Evolutionary conservation across 371 early-diverging fungal genomes (phyloP).

Genomic region (Phascolomyces articulosus): DNA sequence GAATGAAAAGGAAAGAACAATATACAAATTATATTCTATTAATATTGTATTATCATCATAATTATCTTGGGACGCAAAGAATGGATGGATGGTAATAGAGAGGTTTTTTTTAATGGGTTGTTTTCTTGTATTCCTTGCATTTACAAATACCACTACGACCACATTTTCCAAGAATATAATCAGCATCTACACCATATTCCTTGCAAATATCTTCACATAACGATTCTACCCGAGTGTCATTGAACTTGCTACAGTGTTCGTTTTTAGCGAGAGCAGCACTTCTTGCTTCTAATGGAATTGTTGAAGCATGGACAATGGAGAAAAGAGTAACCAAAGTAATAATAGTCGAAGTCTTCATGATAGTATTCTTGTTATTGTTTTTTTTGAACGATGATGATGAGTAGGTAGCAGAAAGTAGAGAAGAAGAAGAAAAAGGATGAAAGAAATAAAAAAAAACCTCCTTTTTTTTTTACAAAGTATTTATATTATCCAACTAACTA

Average conservation of each 20-base stretch:
- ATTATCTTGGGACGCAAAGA: too few species aligned
- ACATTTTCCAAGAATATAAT: background rate
- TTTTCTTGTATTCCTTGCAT: background rate
- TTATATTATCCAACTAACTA: too few species aligned
- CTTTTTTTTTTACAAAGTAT: too few species aligned
- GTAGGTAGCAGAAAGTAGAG: too few species aligned
- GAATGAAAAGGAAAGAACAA: background rate
- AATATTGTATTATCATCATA: too few species aligned
- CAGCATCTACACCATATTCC: background rate
- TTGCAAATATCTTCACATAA: background rate
- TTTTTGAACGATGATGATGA: too few species aligned
- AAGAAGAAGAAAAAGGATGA: background rate
- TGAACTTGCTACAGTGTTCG: background rate
- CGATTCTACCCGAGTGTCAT: background rate
- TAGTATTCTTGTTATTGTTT: too few species aligned
- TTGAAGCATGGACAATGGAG: background rate
- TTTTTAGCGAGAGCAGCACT: background rate
- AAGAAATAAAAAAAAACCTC: too few species aligned
- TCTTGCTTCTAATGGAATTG: background rate
- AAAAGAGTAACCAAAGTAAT: too few species aligned
- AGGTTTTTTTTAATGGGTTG: too few species aligned
- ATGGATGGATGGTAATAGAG: too few species aligned
- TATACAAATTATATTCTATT: background rate
- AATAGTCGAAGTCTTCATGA: too few species aligned
- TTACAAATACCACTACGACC: background rate